These are phyloP conservation scores for Schizochytrium sp. DNA, from an alignment of 108 stramenopile species.

Conservation along the genomic window DNA sequence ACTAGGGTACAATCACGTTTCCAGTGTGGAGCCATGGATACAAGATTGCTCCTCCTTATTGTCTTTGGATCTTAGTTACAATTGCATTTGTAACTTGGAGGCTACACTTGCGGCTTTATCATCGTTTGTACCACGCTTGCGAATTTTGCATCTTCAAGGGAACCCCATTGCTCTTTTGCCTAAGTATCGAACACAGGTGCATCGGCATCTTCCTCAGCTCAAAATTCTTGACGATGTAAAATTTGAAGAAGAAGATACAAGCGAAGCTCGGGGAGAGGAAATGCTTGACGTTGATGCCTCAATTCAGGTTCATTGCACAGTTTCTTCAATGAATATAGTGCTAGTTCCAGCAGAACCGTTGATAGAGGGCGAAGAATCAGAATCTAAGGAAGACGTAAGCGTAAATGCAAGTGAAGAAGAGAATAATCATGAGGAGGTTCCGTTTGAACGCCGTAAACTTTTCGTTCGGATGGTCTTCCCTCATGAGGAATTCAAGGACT, in stretches of 20 bases:
- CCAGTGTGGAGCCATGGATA: background rate
- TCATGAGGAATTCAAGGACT: no score
- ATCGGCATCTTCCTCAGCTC: background rate
- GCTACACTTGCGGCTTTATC: background rate
- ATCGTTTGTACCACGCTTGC: background rate
- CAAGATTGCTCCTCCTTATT: background rate
- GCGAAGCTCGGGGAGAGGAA: background rate
- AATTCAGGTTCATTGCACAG: background rate
- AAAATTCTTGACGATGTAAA: background rate
- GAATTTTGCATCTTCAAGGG: background rate
- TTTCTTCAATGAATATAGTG: background rate
- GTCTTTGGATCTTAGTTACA: constrained; percentile 29
- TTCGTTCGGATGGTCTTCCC: background rate
- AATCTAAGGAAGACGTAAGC: background rate
- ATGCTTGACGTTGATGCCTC: background rate
- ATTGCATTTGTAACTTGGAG: background rate
- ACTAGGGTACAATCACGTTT: constrained; percentile 1
- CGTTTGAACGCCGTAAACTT: background rate
- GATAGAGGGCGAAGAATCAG: background rate
- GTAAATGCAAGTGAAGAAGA: background rate
- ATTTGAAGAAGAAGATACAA: background rate
- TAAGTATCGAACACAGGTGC: background rate
- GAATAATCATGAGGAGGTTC: background rate
- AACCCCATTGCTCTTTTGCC: background rate
- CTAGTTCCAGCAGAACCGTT: background rate